phyloP scores from a whole-genome alignment of 2,329 filamentous ascomycete species.

The Paramyrothecium sp. region DNA sequence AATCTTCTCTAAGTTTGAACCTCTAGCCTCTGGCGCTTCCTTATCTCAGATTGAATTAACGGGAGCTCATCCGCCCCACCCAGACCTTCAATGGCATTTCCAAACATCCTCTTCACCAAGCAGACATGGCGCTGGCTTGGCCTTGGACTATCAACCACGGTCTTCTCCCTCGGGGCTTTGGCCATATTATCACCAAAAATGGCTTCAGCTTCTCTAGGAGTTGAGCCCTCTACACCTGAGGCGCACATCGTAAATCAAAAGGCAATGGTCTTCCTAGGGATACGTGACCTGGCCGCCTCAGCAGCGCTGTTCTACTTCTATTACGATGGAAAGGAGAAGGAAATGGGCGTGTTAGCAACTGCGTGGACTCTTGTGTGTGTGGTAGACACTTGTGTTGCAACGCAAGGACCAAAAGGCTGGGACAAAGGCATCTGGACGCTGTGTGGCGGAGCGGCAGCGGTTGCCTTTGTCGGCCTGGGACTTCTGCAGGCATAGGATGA shows the following conservation, averaged over 20 bases:
- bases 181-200: not conserved
- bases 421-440: not conserved
- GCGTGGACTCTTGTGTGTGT: not conserved
- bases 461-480: not conserved
- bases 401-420: not conserved
- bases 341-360: not conserved
- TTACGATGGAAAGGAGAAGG: not conserved
- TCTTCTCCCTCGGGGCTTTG: not conserved
- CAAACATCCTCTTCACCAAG: not conserved
- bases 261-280: not conserved
- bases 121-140: not conserved
- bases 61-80: too few relatives aligned
- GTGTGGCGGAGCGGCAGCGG: not conserved
- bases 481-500: not conserved
- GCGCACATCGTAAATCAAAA: not conserved
- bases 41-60: too few relatives aligned
- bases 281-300: not conserved
- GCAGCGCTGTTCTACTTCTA: not conserved
- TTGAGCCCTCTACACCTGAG: not conserved
- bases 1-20: too few relatives aligned
- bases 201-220: not conserved
- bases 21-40: too few relatives aligned
- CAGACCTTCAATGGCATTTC: not conserved
- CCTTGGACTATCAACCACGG: not conserved
- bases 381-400: not conserved